Percentiles rank a stretch among this genome's conserved stretches.
phyloP scores from a whole-genome alignment of 2,329 filamentous ascomycete species.

The Sphaceloma murrayae region DNA sequence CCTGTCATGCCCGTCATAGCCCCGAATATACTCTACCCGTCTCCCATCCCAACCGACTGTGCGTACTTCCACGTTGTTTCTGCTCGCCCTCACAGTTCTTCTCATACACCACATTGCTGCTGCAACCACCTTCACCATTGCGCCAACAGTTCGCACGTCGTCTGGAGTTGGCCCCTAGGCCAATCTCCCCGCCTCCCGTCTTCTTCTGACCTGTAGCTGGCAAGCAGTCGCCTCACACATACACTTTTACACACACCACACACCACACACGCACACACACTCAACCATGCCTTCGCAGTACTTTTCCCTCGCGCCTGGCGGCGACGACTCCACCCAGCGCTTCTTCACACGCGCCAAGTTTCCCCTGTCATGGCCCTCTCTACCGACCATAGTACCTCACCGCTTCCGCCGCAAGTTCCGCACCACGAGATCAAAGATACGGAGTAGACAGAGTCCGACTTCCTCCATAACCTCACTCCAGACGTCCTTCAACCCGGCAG shows the following conservation, averaged over 20 bases:
- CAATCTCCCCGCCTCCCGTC: conserved; percentile 5
- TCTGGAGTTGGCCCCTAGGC: conserved; percentile 14
- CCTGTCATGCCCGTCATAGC: conserved; percentile 11
- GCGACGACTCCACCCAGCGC: conserved; percentile 27
- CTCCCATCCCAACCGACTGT: conserved; percentile 10
- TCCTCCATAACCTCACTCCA: conserved; percentile 68
- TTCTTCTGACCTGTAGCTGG: neutral
- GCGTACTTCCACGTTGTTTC: conserved; percentile 12
- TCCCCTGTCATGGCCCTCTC: conserved; percentile 39
- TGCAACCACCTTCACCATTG: neutral
- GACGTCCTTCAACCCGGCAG: conserved; percentile 70
- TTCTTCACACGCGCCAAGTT: conserved; percentile 37
- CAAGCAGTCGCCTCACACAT: neutral
- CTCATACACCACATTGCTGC: neutral
- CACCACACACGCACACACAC: neutral
- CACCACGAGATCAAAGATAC: conserved; percentile 52
- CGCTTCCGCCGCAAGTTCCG: conserved; percentile 57
- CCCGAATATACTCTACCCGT: conserved; percentile 9
- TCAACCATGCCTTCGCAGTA: conserved; percentile 14
- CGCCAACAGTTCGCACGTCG: conserved; percentile 4
- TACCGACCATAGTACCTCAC: conserved; percentile 50
- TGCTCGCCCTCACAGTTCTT: conserved; percentile 5
- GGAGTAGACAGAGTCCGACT: conserved; percentile 55
- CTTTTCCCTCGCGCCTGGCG: conserved; percentile 18
- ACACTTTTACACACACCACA: too few relatives aligned